A percentile compares a stretch with the other conserved stretches of the same genome.
phyloP scores from a whole-genome alignment of 2,329 filamentous ascomycete genomes.

The Penicillium griseofulvum region DNA sequence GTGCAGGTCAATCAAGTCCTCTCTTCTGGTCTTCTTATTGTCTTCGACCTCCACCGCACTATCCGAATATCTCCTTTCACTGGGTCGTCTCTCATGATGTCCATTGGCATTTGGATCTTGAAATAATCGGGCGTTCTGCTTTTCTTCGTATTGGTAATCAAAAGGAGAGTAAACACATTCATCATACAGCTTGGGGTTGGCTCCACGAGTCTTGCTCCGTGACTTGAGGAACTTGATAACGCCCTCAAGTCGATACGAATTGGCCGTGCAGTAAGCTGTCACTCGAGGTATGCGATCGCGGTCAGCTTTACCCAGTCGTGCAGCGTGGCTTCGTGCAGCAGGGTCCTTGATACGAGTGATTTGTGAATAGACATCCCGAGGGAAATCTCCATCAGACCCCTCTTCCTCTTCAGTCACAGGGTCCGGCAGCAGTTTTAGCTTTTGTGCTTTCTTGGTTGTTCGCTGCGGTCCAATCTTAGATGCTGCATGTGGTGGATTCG shows the following conservation, averaged over 20 bases:
- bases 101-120: conserved; percentile 31
- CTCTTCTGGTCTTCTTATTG: conserved; percentile 54
- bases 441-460: conserved; percentile 93
- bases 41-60: conserved; percentile 66
- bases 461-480: conserved; percentile 89
- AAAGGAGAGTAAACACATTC: conserved; percentile 98
- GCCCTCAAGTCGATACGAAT: conserved; percentile 84
- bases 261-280: conserved; percentile 94
- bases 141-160: conserved; percentile 63
- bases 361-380: conserved; percentile 93
- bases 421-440: conserved; percentile 93
- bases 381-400: conserved; percentile 79
- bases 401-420: conserved; percentile 81
- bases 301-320: conserved; percentile 88
- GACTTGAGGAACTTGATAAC: conserved; percentile 90
- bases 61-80: conserved; percentile 67
- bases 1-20: conserved; percentile 64
- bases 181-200: conserved; percentile 88
- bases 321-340: conserved; percentile 86
- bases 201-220: conserved; percentile 69
- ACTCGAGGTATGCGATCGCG: conserved; percentile 82
- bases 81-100: conserved; percentile 33
- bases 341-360: conserved; percentile 98
- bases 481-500: conserved; percentile 41
- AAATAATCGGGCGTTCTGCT: conserved; percentile 33